Base-by-base conservation (phyloP, 768 basidiomycete species). In the Coprinopsis marcescibilis region DNA sequence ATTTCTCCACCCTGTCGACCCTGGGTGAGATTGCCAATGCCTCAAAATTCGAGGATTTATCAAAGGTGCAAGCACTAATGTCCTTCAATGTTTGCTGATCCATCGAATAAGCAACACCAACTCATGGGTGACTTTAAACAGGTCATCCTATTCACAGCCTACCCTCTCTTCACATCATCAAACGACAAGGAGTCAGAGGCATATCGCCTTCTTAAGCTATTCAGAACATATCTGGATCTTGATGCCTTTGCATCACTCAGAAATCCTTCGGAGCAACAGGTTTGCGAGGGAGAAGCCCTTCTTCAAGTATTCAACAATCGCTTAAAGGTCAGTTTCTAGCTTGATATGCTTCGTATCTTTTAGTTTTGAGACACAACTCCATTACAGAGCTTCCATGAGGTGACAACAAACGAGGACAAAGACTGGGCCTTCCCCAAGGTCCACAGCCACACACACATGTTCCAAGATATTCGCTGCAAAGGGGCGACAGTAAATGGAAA, bases 341-440 rank as follows among this genome's bases (percentile, higher is more conserved):
- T n/a, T n/a, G n/a, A 21, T 38, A 11, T 40, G 26, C 30, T 36
- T 23, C n/a, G n/a, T 32, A 23, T 29, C 10, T 4, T 42, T 34
- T 26, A 14, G 8, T 40, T 29, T 32, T 25, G 6, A 13, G 6
- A 5, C 14, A 4, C 36, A 25, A 7, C 7, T 20, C 4, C 8
- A 14, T 10, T 45, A 15, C 7, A 13, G 10, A 12, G 6, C 21
- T 45, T 5, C 23, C 33, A 15, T 52, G 54, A 33, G 21, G 2
- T 1, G 8, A 10, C 19, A n/a, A 32, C 30, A 23, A 34, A 39
- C 20, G 32, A 40, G 2, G 25, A n/a, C 1, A 61, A 64, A 54
- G 46, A 59, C 15, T 68, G 64, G 62, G 45, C 66, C 21, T 69
- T 69, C 36, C 65, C 62, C 0, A 71, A 72, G 50, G 40, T 49